These are phyloP conservation scores for Ophiostoma angusticollis DNA, from an alignment of 2,329 filamentous ascomycete species.

Conservation along the genomic window DNA sequence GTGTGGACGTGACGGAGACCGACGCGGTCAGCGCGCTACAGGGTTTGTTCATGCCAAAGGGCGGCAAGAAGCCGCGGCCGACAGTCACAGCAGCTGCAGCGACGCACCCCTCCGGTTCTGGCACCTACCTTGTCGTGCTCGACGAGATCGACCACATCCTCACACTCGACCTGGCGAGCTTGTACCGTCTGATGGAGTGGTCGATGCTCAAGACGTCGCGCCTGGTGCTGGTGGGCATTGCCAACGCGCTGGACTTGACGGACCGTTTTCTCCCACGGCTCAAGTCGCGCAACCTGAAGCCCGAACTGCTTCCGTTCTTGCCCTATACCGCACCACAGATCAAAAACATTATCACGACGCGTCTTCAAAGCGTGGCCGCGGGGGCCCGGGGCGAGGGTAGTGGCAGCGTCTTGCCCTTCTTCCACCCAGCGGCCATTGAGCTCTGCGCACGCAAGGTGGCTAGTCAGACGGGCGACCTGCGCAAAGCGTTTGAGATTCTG, in stretches of 20 bases:
- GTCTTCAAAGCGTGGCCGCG: slow-evolving; percentile 66
- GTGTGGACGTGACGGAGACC: slow-evolving; percentile 44
- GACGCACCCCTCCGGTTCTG: too few species aligned
- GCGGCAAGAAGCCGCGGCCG: slow-evolving; percentile 1
- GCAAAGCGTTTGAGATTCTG: slow-evolving; percentile 91
- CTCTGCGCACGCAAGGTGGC: slow-evolving; percentile 91
- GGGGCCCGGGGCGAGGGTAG: too few species aligned
- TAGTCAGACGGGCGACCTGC: slow-evolving; percentile 83
- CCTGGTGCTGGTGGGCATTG: slow-evolving; percentile 79
- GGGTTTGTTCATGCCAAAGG: slow-evolving; percentile 53
- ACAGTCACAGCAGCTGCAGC: slow-evolving; percentile 23
- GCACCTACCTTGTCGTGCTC: slow-evolving; percentile 69
- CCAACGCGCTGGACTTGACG: slow-evolving; percentile 89
- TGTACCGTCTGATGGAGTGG: slow-evolving; percentile 96
- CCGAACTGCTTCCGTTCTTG: slow-evolving; percentile 77
- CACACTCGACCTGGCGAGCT: slow-evolving; percentile 72
- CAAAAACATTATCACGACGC: slow-evolving; percentile 70
- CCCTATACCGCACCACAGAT: slow-evolving; percentile 85
- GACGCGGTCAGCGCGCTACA: slow-evolving; percentile 57
- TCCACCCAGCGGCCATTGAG: slow-evolving; percentile 87
- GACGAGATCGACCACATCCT: slow-evolving; percentile 95
- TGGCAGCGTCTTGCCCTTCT: slow-evolving; percentile 56
- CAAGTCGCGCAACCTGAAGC: slow-evolving; percentile 85
- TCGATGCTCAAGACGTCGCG: slow-evolving; percentile 69
- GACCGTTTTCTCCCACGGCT: slow-evolving; percentile 88